Percentiles rank a stretch among this genome's conserved stretches.
Evolutionary conservation across 1,284 basidiomycete genomes (phyloP).

Genomic region (Malassezia yamatoensis): DNA sequence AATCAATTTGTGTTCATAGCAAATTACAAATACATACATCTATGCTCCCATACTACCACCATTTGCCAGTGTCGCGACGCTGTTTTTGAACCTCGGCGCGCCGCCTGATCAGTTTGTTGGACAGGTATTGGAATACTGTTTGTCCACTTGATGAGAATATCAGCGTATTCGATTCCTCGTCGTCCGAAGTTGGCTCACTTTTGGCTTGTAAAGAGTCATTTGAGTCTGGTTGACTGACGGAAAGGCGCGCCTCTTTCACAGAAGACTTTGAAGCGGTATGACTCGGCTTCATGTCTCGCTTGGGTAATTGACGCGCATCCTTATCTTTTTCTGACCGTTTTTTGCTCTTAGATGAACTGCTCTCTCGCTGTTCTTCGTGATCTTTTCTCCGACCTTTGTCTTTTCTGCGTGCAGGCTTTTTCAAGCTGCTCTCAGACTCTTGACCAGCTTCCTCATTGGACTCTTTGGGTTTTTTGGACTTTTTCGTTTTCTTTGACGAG

Average conservation of each 20-base stretch:
- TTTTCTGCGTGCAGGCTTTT: not conserved
- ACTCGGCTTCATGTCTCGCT: not conserved
- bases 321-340: slow-evolving; percentile 11
- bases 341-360: slow-evolving; percentile 11
- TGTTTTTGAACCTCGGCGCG: slow-evolving; percentile 28
- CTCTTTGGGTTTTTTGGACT: too few species aligned
- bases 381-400: slow-evolving; percentile 10
- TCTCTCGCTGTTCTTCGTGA: slow-evolving; percentile 15
- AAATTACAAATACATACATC: slow-evolving; percentile 1
- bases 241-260: too few species aligned
- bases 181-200: too few species aligned
- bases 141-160: slow-evolving; percentile 25
- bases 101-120: slow-evolving; percentile 31
- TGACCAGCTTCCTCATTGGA: too few species aligned
- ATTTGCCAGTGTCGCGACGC: slow-evolving; percentile 32
- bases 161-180: not conserved
- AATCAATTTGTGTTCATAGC: too few species aligned
- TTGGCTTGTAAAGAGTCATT: too few species aligned
- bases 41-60: slow-evolving; percentile 21
- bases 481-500: too few species aligned
- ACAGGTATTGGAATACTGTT: slow-evolving; percentile 37
- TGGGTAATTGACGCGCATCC: not conserved
- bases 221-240: too few species aligned
- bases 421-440: too few species aligned
- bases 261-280: too few species aligned